Conservation (phyloP, 2,329 filamentous ascomycete species). For the Phaeosphaeriaceae sp. region DNA sequence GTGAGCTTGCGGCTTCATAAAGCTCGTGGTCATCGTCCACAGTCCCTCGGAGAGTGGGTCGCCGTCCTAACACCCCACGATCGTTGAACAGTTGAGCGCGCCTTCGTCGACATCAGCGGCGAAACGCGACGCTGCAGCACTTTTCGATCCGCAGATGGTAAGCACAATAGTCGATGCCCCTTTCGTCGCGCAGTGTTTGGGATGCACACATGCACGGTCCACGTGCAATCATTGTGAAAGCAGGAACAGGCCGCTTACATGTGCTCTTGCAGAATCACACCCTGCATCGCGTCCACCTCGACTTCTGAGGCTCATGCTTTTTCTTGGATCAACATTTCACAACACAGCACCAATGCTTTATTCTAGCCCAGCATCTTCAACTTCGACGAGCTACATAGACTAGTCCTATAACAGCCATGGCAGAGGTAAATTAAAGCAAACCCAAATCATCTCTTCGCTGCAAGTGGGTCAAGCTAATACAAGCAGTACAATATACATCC, state of each 20-base stretch:
- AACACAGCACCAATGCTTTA: neutral
- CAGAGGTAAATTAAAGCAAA: constrained; percentile 21
- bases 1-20: constrained; percentile 2
- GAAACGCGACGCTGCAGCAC: neutral
- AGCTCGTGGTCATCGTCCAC: neutral
- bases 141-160: neutral
- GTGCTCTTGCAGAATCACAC: neutral
- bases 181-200: neutral
- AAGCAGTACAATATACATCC: neutral
- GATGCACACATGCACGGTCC: constrained; percentile 1
- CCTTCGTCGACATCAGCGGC: neutral
- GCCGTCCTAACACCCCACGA: constrained; percentile 1
- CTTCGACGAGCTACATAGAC: constrained; percentile 8
- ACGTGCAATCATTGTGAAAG: neutral
- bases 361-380: neutral
- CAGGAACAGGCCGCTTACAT: neutral
- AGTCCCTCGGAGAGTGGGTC: neutral
- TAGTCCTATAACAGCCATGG: constrained; percentile 19
- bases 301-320: neutral
- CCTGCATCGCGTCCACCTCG: neutral
- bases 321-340: neutral
- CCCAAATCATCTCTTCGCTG: neutral
- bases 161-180: neutral
- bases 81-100: constrained; percentile 1
- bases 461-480: neutral